Conservation (phyloP, 176 grass and related monocot genomes). For the Carex myosuroides region DNA sequence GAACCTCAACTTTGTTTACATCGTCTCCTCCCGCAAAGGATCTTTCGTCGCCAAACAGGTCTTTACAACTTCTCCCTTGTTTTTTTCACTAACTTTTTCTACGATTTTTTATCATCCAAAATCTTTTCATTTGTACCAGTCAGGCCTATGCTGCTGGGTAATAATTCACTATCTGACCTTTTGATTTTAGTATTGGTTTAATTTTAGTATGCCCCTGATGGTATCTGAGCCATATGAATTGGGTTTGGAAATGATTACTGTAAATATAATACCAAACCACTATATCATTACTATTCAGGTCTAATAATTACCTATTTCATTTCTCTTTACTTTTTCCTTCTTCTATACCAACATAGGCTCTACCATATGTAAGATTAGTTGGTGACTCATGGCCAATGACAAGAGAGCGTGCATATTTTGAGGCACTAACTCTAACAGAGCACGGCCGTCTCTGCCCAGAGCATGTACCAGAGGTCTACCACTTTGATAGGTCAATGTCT, state of each 20-base stretch:
- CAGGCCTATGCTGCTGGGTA: background rate
- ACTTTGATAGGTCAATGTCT: conserved; percentile 80
- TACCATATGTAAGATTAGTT: conserved; percentile 74
- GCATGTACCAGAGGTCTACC: conserved; percentile 85
- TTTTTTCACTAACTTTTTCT: too few species aligned
- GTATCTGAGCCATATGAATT: background rate
- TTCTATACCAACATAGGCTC: conserved; percentile 42
- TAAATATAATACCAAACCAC: background rate
- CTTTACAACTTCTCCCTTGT: too few species aligned
- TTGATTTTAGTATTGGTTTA: background rate
- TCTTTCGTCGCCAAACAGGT: conserved; percentile 86
- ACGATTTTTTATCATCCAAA: too few species aligned
- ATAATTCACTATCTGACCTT: background rate
- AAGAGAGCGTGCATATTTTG: conserved; percentile 88
- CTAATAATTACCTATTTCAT: background rate
- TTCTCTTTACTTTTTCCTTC: background rate
- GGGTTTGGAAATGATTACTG: background rate
- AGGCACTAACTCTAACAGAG: conserved; percentile 53
- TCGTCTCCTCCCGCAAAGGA: conserved; percentile 55
- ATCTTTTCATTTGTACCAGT: background rate
- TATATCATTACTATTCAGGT: background rate
- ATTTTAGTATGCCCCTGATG: background rate
- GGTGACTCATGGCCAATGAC: conserved; percentile 88
- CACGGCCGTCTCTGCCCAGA: conserved; percentile 62
- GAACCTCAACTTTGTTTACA: conserved; percentile 99